Evolutionary conservation across 768 basidiomycete genomes (phyloP).

Genomic region (Leccinellum luteum): DNA sequence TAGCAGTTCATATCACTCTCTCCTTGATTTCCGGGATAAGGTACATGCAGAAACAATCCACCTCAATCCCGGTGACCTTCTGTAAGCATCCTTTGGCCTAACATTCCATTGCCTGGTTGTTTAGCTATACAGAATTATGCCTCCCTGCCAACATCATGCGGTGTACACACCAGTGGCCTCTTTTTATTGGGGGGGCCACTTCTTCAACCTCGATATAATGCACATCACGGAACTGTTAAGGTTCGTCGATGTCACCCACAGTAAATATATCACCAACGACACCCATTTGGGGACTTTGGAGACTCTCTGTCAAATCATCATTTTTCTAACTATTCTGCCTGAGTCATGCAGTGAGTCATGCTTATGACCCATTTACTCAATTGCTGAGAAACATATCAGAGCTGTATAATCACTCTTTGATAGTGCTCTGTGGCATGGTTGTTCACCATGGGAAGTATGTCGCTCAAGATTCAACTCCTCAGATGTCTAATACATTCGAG

Average conservation of each 20-base stretch:
- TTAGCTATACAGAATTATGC: background rate
- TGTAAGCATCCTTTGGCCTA: background rate
- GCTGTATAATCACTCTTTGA: background rate
- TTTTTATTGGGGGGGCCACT: constrained; percentile 2
- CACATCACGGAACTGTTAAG: background rate
- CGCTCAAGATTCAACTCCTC: no score
- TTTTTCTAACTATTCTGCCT: background rate
- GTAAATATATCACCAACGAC: background rate
- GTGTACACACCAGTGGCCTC: constrained; percentile 6
- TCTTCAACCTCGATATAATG: constrained; percentile 4
- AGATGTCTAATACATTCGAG: no score
- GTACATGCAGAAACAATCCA: background rate
- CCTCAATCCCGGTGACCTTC: background rate
- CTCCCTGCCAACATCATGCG: background rate
- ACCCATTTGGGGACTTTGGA: background rate
- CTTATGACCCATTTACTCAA: background rate
- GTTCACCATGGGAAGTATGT: background rate
- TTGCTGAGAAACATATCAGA: background rate
- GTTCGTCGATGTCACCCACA: background rate
- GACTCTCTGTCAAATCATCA: background rate
- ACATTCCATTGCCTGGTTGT: background rate
- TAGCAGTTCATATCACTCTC: no score
- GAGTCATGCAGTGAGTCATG: background rate
- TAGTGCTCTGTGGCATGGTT: background rate
- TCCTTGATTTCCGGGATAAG: background rate